A percentile compares a stretch with the other conserved stretches of the same genome.
These are phyloP conservation scores for Hypoxylon sp. DNA, from an alignment of 2,329 filamentous ascomycete species.

Conservation along the genomic window DNA sequence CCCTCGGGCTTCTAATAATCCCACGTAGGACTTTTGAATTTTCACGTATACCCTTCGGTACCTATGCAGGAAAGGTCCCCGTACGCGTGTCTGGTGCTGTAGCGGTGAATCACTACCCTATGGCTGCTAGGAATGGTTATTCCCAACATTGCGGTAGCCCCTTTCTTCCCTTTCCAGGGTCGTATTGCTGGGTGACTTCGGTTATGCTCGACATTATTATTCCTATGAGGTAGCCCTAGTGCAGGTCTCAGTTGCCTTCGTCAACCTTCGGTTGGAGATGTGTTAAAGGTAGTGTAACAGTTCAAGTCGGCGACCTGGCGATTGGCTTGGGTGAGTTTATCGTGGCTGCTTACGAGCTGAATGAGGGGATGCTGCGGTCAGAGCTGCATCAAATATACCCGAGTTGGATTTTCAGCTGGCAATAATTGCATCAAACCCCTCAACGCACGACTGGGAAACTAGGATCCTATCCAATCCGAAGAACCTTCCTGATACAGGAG, in stretches of 20 bases:
- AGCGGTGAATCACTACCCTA: not conserved
- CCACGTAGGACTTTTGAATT: not conserved
- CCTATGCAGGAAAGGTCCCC: conserved; percentile 1
- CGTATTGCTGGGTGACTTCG: not conserved
- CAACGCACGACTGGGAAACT: conserved; percentile 7
- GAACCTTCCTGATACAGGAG: conserved; percentile 12
- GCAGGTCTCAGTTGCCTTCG: not conserved
- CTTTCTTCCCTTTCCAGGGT: not conserved
- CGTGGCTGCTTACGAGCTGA: conserved; percentile 16
- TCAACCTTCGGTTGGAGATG: not conserved
- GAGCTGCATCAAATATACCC: conserved; percentile 18
- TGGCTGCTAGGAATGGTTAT: not conserved
- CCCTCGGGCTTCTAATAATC: not conserved
- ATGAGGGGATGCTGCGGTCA: not conserved
- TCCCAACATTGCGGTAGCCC: not conserved
- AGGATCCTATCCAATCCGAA: conserved; percentile 16
- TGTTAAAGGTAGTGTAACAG: conserved; percentile 7
- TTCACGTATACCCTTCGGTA: not conserved
- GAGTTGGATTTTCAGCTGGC: conserved; percentile 28
- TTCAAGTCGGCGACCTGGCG: conserved; percentile 22
- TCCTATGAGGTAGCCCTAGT: not conserved
- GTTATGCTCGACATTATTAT: not conserved
- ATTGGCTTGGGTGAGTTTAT: conserved; percentile 5
- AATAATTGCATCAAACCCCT: conserved; percentile 28
- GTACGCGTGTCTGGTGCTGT: not conserved